These are phyloP conservation scores for Verticillium nubilum DNA, from an alignment of 2,329 filamentous ascomycete species.

Conservation along the genomic window DNA sequence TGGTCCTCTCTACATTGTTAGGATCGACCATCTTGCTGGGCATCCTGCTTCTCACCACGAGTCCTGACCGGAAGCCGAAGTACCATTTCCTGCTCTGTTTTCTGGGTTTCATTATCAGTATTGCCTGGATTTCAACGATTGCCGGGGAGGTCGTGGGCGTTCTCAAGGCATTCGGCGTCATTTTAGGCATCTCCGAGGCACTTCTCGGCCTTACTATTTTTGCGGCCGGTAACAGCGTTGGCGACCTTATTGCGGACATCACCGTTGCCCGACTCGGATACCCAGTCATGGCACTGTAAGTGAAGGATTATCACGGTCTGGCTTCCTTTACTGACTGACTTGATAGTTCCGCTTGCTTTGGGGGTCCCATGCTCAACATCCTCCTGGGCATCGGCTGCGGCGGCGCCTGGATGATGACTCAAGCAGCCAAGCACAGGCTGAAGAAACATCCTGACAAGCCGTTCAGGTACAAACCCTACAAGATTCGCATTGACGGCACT, in stretches of 20 bases:
- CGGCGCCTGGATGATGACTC: slow-evolving; percentile 81
- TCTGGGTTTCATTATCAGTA: slow-evolving; percentile 82
- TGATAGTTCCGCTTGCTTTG: slow-evolving; percentile 78
- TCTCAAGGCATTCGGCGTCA: slow-evolving; percentile 86
- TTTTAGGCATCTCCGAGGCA: slow-evolving; percentile 89
- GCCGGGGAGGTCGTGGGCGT: slow-evolving; percentile 94
- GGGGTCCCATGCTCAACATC: slow-evolving; percentile 98
- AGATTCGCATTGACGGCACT: slow-evolving; percentile 78
- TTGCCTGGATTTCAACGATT: slow-evolving; percentile 95
- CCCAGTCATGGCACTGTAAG: slow-evolving; percentile 84
- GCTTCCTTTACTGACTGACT: slow-evolving; percentile 16
- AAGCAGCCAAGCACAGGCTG: slow-evolving; percentile 59
- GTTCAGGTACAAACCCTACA: slow-evolving; percentile 68
- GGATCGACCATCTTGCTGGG: slow-evolving; percentile 62
- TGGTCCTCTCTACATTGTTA: slow-evolving; percentile 61
- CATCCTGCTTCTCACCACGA: slow-evolving; percentile 64
- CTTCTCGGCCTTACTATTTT: slow-evolving; percentile 94
- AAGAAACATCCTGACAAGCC: slow-evolving; percentile 61
- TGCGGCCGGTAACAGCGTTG: slow-evolving; percentile 90
- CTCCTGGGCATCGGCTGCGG: slow-evolving; percentile 89
- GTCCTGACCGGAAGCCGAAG: slow-evolving; percentile 58
- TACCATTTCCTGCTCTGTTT: slow-evolving; percentile 80
- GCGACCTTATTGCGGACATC: slow-evolving; percentile 90
- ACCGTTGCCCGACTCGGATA: slow-evolving; percentile 91
- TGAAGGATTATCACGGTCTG: slow-evolving; percentile 13